Conservation (phyloP, 2,329 filamentous ascomycete species). For the Trichophyton equinum region DNA sequence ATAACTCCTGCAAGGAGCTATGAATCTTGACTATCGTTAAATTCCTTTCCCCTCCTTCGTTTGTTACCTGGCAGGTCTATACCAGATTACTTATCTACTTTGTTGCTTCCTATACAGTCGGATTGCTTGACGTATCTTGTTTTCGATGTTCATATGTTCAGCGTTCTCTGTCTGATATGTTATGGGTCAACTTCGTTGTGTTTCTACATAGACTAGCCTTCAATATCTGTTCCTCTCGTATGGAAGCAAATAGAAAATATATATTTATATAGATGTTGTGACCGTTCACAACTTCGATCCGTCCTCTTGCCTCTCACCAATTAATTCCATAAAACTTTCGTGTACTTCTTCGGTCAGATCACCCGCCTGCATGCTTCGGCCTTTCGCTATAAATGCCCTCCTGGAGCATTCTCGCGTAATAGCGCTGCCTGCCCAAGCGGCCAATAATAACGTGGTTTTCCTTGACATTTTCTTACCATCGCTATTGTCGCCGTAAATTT, state of each 20-base stretch:
- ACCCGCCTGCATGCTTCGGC: constrained; percentile 78
- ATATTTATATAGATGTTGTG: not conserved
- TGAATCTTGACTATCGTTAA: too few relatives aligned
- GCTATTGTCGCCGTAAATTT: constrained; percentile 28
- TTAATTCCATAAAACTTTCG: constrained; percentile 61
- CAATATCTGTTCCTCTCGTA: not conserved
- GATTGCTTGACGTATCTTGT: too few relatives aligned
- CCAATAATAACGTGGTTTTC: constrained; percentile 54
- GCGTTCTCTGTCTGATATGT: too few relatives aligned
- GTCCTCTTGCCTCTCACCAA: constrained; percentile 52
- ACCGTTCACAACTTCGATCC: constrained; percentile 22
- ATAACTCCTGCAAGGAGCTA: not conserved
- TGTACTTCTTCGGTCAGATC: constrained; percentile 89
- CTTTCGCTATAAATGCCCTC: constrained; percentile 72
- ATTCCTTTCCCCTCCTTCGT: too few relatives aligned
- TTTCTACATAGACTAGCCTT: not conserved
- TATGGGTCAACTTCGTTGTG: too few relatives aligned
- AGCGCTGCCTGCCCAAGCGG: constrained; percentile 73
- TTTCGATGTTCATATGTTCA: too few relatives aligned
- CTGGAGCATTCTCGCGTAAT: constrained; percentile 86
- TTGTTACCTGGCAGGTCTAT: too few relatives aligned
- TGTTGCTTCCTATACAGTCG: too few relatives aligned
- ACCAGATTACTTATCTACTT: too few relatives aligned
- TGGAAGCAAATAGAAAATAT: not conserved
- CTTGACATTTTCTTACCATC: constrained; percentile 44